Evolutionary conservation across 1,284 basidiomycete species (phyloP).

Genomic region (Cryptococcus sp.): DNA sequence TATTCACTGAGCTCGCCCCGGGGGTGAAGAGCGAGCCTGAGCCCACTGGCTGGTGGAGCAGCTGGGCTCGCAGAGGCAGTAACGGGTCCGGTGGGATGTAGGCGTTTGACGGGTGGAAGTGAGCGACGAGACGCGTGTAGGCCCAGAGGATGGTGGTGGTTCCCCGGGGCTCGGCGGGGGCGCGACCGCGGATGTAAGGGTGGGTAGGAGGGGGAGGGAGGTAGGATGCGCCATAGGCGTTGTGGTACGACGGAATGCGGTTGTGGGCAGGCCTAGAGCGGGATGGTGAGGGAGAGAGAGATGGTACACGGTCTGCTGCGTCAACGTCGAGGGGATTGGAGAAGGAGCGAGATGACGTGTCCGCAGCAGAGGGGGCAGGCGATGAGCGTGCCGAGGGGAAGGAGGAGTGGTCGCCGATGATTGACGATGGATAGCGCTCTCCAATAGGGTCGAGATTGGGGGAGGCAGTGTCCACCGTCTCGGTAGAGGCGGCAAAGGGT

Average conservation of each 20-base stretch:
- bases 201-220: slow-evolving; percentile 27
- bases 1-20: background rate
- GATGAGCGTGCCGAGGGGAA: slow-evolving; percentile 4
- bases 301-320: background rate
- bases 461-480: slow-evolving; percentile 2
- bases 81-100: slow-evolving; percentile 51
- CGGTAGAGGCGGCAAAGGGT: slow-evolving; percentile 14
- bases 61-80: slow-evolving; percentile 44
- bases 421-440: slow-evolving; percentile 3
- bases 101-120: slow-evolving; percentile 45
- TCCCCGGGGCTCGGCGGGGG: slow-evolving; percentile 22
- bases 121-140: slow-evolving; percentile 43
- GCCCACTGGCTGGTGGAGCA: slow-evolving; percentile 49
- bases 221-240: slow-evolving; percentile 30
- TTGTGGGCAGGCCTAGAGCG: slow-evolving; percentile 11
- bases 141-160: slow-evolving; percentile 48
- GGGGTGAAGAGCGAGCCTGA: slow-evolving; percentile 35
- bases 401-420: background rate
- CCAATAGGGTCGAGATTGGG: slow-evolving; percentile 6
- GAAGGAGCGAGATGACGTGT: slow-evolving; percentile 2
- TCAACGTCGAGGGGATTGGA: slow-evolving; percentile 2
- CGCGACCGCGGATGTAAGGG: slow-evolving; percentile 25
- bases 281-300: slow-evolving; percentile 6
- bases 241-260: slow-evolving; percentile 36
- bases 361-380: background rate